phyloP scores from a whole-genome alignment of 129 eudicot species.

The Artemisia argyi region DNA sequence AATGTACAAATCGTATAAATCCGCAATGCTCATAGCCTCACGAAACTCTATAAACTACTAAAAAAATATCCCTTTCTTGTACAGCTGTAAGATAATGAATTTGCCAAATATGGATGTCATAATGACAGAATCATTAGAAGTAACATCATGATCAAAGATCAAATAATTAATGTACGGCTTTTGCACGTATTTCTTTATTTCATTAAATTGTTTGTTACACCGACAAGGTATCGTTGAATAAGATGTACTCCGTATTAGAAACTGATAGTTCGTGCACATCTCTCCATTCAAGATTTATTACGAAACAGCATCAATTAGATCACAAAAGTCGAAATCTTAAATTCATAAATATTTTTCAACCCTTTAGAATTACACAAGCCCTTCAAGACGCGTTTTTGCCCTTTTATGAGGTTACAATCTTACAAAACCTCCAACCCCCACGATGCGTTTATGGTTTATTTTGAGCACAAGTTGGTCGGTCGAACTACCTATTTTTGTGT shows the following conservation, averaged over 20 bases:
- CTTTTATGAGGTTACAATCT: too few relatives aligned
- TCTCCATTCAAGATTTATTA: neutral
- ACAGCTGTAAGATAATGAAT: too few relatives aligned
- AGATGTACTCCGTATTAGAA: neutral
- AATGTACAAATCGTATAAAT: too few relatives aligned
- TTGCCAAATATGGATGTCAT: neutral
- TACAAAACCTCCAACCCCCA: too few relatives aligned
- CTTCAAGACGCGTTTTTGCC: too few relatives aligned
- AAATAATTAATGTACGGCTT: slow-evolving; percentile 17
- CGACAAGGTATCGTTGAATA: slow-evolving; percentile 10
- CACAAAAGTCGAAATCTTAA: neutral
- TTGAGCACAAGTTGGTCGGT: too few relatives aligned
- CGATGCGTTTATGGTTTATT: too few relatives aligned
- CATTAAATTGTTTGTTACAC: slow-evolving; percentile 20
- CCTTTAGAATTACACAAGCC: neutral
- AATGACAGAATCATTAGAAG: slow-evolving; percentile 9
- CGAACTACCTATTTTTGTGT: too few relatives aligned
- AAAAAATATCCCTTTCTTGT: too few relatives aligned
- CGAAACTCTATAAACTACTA: too few relatives aligned
- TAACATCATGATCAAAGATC: slow-evolving; percentile 1
- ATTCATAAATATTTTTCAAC: neutral
- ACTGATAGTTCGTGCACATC: neutral
- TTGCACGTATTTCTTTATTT: slow-evolving; percentile 9
- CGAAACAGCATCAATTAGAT: neutral
- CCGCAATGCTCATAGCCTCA: too few relatives aligned